These are phyloP conservation scores for Corynascus novoguineensis DNA, from an alignment of 495 filamentous ascomycete genomes.

Conservation along the genomic window DNA sequence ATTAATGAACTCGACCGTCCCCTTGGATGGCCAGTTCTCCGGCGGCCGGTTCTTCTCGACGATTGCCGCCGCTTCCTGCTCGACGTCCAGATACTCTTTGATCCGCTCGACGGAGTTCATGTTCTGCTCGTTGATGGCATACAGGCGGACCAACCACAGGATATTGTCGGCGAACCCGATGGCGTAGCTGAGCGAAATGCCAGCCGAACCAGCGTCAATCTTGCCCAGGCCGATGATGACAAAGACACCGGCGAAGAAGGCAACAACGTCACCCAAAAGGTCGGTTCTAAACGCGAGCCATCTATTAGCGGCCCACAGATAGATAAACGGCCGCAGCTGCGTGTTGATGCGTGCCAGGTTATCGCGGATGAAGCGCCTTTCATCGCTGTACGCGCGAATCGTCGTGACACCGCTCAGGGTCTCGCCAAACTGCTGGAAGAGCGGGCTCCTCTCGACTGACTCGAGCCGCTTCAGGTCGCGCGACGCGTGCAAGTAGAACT, in stretches of 20 bases:
- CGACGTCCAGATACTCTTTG: slow-evolving; percentile 93
- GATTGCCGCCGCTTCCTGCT: slow-evolving; percentile 80
- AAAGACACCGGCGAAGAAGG: slow-evolving; percentile 92
- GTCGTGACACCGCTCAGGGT: slow-evolving; percentile 94
- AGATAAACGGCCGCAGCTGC: slow-evolving; percentile 91
- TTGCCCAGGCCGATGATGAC: slow-evolving; percentile 76
- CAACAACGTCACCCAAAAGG: slow-evolving; percentile 80
- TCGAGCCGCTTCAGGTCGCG: slow-evolving; percentile 92
- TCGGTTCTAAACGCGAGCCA: slow-evolving; percentile 96
- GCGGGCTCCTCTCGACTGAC: slow-evolving; percentile 86
- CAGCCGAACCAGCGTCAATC: slow-evolving; percentile 90
- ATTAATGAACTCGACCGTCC: slow-evolving; percentile 76
- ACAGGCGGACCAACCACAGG: slow-evolving; percentile 94
- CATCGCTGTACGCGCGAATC: slow-evolving; percentile 94
- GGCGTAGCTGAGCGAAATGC: slow-evolving; percentile 94
- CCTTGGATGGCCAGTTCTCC: slow-evolving; percentile 76
- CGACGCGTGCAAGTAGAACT: slow-evolving; percentile 85
- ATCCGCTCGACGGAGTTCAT: slow-evolving; percentile 99
- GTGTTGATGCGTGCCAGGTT: slow-evolving; percentile 86
- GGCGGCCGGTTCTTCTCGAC: slow-evolving; percentile 73
- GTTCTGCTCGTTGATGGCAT: slow-evolving; percentile 93
- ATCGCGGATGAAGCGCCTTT: slow-evolving; percentile 87
- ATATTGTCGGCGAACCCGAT: slow-evolving; percentile 97
- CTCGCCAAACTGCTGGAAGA: slow-evolving; percentile 98
- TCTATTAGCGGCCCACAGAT: slow-evolving; percentile 92